phyloP scores from a whole-genome alignment of 1,139 yeast species.

The Saccharomyces hybrid region DNA sequence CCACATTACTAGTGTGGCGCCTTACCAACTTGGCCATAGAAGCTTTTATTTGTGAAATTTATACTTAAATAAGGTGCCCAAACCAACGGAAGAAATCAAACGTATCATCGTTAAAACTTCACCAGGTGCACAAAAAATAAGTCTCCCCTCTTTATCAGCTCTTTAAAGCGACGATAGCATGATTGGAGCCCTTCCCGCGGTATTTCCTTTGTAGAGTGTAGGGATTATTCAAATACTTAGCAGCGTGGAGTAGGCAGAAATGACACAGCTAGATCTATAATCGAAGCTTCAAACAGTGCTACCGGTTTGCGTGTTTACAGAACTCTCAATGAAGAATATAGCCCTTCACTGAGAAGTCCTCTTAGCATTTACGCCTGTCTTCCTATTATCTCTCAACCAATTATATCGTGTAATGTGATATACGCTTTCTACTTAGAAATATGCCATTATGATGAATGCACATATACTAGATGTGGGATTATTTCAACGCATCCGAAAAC shows the following conservation, averaged over 20 bases:
- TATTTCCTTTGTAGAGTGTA: neutral
- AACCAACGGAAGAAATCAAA: neutral
- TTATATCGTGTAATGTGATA: neutral
- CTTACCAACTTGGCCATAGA: slow-evolving; percentile 35
- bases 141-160: neutral
- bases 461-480: neutral
- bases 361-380: neutral
- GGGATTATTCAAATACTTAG: neutral
- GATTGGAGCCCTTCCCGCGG: neutral
- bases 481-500: neutral
- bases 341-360: neutral
- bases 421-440: neutral
- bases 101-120: neutral
- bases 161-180: neutral
- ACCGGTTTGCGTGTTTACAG: neutral
- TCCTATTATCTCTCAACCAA: neutral
- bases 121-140: neutral
- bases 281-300: neutral
- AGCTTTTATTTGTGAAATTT: slow-evolving; percentile 12
- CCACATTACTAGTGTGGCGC: slow-evolving; percentile 34
- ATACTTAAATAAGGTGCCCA: neutral
- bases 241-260: neutral
- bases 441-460: neutral
- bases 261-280: neutral
- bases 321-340: neutral